Evolutionary conservation across 2,329 filamentous ascomycete genomes (phyloP).

Genomic region (Pyrenophora graminea): DNA sequence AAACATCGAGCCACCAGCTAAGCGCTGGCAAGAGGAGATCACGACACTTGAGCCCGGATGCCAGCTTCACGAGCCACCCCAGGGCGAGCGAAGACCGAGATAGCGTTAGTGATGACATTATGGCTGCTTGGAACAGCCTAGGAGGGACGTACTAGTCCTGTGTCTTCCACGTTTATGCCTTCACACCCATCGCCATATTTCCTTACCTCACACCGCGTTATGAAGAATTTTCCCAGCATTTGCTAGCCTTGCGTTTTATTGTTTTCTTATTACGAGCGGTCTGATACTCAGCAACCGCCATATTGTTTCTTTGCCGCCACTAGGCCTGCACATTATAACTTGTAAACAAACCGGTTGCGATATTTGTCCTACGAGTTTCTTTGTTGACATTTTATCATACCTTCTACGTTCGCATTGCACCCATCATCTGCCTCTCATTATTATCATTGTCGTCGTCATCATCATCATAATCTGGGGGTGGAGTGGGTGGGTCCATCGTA

Average conservation of each 20-base stretch:
- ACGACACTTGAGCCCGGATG: constrained; percentile 27
- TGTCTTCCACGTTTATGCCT: neutral
- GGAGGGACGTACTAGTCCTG: constrained; percentile 43
- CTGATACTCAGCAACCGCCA: neutral
- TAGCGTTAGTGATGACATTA: constrained; percentile 53
- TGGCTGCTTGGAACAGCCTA: constrained; percentile 53
- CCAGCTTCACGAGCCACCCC: constrained; percentile 29
- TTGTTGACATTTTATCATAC: neutral
- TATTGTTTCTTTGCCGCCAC: neutral
- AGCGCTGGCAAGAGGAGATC: constrained; percentile 17
- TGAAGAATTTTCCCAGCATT: neutral
- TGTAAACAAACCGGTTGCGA: neutral
- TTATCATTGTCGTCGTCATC: neutral
- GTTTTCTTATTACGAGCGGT: neutral
- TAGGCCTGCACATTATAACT: neutral
- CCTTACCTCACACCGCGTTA: neutral
- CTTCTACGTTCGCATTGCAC: neutral
- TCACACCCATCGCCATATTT: neutral
- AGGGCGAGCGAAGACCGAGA: constrained; percentile 26
- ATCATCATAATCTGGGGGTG: neutral
- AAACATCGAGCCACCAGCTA: constrained; percentile 12
- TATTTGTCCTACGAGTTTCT: neutral
- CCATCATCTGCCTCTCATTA: neutral
- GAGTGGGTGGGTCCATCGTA: too few species aligned
- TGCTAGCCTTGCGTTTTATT: neutral